Base-by-base conservation (phyloP, 192 early-diverging fungal species). In the Linnemannia zychae region DNA sequence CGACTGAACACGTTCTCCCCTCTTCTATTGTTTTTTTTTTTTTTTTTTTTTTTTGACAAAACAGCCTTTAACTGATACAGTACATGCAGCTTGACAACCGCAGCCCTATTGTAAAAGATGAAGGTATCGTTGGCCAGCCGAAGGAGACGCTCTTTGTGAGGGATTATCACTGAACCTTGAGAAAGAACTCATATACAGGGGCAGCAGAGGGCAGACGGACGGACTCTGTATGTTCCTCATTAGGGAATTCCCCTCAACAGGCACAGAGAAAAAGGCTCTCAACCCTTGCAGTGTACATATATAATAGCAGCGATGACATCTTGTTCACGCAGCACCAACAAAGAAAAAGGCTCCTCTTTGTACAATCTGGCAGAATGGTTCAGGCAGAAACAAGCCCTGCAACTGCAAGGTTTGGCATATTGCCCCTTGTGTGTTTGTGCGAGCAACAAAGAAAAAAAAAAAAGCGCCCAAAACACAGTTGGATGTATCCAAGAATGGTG, bases 381-480 rank as follows among this genome's bases (percentile, higher is more conserved):
- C 57, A 63, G 57, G 57, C 57, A 63, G 57, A 63, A 63, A 63
- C n/a, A 28, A 60, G 28, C 24, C 24, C 22, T 0, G 57, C 24
- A 63, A n/a, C 57, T 63, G 57, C 57, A 63, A 63, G 24, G 57
- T 63, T 63, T 63, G 15, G n/a, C 24, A 63, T 60, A 60, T 44
- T 44, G 40, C 9, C 40, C 9, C 9, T 44, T 44, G 4, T 44
- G 9, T 44, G 40, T 9, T 3, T 44, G 40, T 44, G 40, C 40
- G 40, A 44, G 40, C 40, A 44, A 6, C 40, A 9, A 44, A 44
- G 4, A 44, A 44, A 44, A 3, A 3, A 44, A 44, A 3, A 44
- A 44, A 44, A 44, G 40, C 40, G 9, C 40, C n/a, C 3, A 44
- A 9, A 9, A 44, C 40, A 44, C 40, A 44, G 40, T 44, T 3